A percentile compares a stretch with the other conserved stretches of the same genome.
These are phyloP conservation scores for Ustulina deusta DNA, from an alignment of 2,329 filamentous ascomycete genomes.

Conservation along the genomic window DNA sequence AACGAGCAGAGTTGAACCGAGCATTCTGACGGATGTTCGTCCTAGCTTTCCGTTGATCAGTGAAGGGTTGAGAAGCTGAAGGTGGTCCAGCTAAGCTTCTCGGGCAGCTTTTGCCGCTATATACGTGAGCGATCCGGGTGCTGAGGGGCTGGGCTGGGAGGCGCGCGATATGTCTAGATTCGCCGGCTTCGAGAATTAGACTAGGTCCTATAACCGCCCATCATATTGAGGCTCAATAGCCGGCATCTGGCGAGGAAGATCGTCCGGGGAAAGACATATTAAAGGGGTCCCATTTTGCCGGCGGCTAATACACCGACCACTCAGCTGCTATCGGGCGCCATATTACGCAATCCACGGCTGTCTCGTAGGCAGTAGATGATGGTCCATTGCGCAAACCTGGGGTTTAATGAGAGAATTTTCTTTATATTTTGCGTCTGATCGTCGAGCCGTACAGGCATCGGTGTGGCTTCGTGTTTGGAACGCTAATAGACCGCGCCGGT, in stretches of 20 bases:
- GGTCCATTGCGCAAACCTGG: slow-evolving; percentile 12
- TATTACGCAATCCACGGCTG: slow-evolving; percentile 8
- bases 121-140: slow-evolving; percentile 26
- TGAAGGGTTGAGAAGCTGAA: slow-evolving; percentile 23
- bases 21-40: slow-evolving; percentile 38
- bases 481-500: neutral
- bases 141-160: slow-evolving; percentile 5
- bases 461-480: neutral
- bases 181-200: neutral
- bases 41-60: slow-evolving; percentile 21
- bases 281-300: slow-evolving; percentile 31
- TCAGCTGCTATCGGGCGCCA: slow-evolving; percentile 6
- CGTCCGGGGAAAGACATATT: slow-evolving; percentile 30
- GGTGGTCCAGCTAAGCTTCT: slow-evolving; percentile 26
- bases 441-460: neutral
- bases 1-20: slow-evolving; percentile 47
- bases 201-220: slow-evolving; percentile 22
- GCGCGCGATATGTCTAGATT: neutral
- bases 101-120: slow-evolving; percentile 22
- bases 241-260: slow-evolving; percentile 19
- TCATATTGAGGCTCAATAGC: slow-evolving; percentile 35
- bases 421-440: neutral
- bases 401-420: slow-evolving; percentile 4
- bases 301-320: slow-evolving; percentile 35
- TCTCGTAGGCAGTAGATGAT: slow-evolving; percentile 5